phyloP scores from a whole-genome alignment of 1,284 basidiomycete genomes.

The Ustilago shanxiensis region DNA sequence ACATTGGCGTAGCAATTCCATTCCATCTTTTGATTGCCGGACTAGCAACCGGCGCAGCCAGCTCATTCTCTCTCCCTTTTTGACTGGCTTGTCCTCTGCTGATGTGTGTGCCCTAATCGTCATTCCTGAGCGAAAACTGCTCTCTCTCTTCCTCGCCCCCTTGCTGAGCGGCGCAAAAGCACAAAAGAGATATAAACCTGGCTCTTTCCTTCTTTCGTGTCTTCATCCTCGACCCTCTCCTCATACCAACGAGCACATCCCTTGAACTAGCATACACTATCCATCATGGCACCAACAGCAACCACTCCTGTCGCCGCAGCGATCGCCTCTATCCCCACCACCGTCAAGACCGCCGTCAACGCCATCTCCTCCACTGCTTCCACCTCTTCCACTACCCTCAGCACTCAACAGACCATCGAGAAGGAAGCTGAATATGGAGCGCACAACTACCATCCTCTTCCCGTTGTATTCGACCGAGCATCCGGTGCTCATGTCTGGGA shows the following conservation, averaged over 20 bases:
- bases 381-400: slow-evolving; percentile 39
- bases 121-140: slow-evolving; percentile 16
- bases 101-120: no score
- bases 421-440: slow-evolving; percentile 87
- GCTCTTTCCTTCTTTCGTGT: not conserved
- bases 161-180: slow-evolving; percentile 1
- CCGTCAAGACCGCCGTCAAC: slow-evolving; percentile 44
- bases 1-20: not conserved
- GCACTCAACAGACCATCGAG: slow-evolving; percentile 78
- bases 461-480: slow-evolving; percentile 91
- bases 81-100: not conserved
- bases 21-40: slow-evolving; percentile 23
- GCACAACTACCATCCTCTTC: slow-evolving; percentile 93
- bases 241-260: not conserved
- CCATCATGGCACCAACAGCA: slow-evolving; percentile 54
- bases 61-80: not conserved
- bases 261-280: not conserved
- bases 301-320: slow-evolving; percentile 35
- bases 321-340: slow-evolving; percentile 31
- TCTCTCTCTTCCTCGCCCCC: not conserved
- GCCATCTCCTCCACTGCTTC: slow-evolving; percentile 40
- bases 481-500: slow-evolving; percentile 95
- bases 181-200: slow-evolving; percentile 30
- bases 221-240: not conserved
- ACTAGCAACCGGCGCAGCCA: slow-evolving; percentile 33